phyloP scores from a whole-genome alignment of 179 eudicot species.

The Nepenthes alata region DNA sequence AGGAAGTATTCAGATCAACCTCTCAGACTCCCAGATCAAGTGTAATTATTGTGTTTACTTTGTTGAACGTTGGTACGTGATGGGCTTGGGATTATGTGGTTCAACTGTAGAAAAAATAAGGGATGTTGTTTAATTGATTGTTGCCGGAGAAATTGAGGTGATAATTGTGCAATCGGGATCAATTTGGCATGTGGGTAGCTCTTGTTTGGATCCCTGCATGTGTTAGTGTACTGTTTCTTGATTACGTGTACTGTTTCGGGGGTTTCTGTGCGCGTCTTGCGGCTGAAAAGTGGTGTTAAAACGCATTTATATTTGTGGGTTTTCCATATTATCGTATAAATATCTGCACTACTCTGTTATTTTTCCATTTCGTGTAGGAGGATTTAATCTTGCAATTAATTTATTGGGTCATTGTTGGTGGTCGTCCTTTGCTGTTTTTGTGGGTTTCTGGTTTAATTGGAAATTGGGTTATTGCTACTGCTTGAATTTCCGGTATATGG shows the following conservation, averaged over 20 bases:
- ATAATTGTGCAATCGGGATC: conserved; percentile 12
- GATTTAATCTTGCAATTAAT: background rate
- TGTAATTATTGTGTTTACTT: background rate
- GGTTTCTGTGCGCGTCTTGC: conserved; percentile 14
- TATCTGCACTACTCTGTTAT: background rate
- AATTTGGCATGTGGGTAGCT: conserved; percentile 25
- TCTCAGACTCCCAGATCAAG: conserved; percentile 3
- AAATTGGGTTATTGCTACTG: conserved; percentile 3
- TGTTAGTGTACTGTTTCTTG: conserved; percentile 24
- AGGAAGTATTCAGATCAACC: too few relatives aligned
- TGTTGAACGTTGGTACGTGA: too few relatives aligned
- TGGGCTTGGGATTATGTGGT: background rate
- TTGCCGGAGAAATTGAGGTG: conserved; percentile 14
- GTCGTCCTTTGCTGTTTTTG: conserved; percentile 1
- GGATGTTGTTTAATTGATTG: conserved; percentile 12
- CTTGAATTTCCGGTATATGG: conserved; percentile 27
- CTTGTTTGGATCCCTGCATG: conserved; percentile 29
- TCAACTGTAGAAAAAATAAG: conserved; percentile 2
- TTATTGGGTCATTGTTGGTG: background rate
- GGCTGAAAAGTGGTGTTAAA: conserved; percentile 19
- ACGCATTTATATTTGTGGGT: background rate
- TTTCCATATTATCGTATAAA: conserved; percentile 1
- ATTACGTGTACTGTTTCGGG: conserved; percentile 8
- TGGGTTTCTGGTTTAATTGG: conserved; percentile 6
- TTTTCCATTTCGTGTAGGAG: background rate